These are phyloP conservation scores for Cetraspora pellucida DNA, from an alignment of 192 early-diverging fungal species.

Conservation along the genomic window DNA sequence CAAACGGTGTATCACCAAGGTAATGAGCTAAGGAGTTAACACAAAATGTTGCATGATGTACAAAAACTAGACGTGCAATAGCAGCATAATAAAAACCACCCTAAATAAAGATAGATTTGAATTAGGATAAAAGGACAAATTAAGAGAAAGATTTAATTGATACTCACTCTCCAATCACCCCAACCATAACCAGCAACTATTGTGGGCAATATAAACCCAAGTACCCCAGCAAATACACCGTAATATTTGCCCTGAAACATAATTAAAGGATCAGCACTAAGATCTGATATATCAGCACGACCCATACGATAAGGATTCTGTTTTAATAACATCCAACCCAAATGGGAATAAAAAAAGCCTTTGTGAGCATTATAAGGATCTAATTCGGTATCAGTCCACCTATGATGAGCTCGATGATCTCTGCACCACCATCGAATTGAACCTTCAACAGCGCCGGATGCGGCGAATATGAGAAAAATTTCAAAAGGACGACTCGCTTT, in stretches of 20 bases:
- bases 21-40: slow-evolving; percentile 86
- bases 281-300: slow-evolving; percentile 79
- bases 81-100: slow-evolving; percentile 83
- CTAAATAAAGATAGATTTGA: slow-evolving; percentile 30
- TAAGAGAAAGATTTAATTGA: no score
- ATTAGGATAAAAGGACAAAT: no score
- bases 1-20: slow-evolving; percentile 74
- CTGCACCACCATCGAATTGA: slow-evolving; percentile 87
- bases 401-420: slow-evolving; percentile 85
- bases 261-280: slow-evolving; percentile 72
- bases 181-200: slow-evolving; percentile 82
- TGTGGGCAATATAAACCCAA: slow-evolving; percentile 81
- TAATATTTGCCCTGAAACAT: slow-evolving; percentile 82
- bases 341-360: slow-evolving; percentile 80
- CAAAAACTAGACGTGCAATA: slow-evolving; percentile 69
- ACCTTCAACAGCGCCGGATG: slow-evolving; percentile 77
- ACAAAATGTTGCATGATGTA: slow-evolving; percentile 90
- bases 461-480: slow-evolving; percentile 64
- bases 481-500: slow-evolving; percentile 63
- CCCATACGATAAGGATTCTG: slow-evolving; percentile 74
- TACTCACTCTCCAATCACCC: slow-evolving; percentile 64
- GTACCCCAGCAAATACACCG: slow-evolving; percentile 64
- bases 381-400: slow-evolving; percentile 82
- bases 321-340: slow-evolving; percentile 87
- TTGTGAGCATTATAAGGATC: slow-evolving; percentile 82